phyloP scores from a whole-genome alignment of 495 filamentous ascomycete genomes.

The Hypoxylon rickii region DNA sequence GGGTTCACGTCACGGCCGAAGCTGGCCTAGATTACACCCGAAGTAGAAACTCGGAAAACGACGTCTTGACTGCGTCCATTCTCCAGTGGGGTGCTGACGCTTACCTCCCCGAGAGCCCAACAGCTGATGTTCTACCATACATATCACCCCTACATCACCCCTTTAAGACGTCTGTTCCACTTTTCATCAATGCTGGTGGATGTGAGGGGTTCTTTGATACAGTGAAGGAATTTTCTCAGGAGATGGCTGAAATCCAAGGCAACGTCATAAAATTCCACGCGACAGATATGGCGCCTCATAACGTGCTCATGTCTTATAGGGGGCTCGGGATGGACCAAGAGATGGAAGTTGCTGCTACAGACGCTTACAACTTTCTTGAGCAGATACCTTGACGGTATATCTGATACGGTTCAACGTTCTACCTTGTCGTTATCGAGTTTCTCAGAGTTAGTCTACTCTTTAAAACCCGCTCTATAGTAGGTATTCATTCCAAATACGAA shows the following conservation, averaged over 20 bases:
- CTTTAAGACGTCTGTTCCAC: constrained; percentile 9
- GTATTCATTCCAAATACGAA: no score
- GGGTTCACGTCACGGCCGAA: constrained; percentile 19
- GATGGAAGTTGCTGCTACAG: background rate
- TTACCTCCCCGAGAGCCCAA: constrained; percentile 16
- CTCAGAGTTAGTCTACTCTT: no score
- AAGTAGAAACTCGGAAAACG: background rate
- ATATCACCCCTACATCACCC: constrained; percentile 28
- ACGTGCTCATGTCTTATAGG: constrained; percentile 5
- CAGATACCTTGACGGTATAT: no score
- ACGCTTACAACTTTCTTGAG: background rate
- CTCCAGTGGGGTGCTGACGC: constrained; percentile 26
- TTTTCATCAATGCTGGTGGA: constrained; percentile 13
- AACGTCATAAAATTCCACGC: constrained; percentile 11
- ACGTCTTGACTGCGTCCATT: constrained; percentile 6
- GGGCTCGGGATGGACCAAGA: background rate
- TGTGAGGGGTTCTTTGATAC: constrained; percentile 12
- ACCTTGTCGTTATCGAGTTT: no score
- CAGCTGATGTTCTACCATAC: constrained; percentile 5
- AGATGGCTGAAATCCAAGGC: constrained; percentile 15
- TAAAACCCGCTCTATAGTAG: no score
- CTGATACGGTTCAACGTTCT: no score
- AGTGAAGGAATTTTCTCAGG: constrained; percentile 3
- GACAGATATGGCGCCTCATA: constrained; percentile 5
- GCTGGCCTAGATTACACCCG: constrained; percentile 4